Evolutionary conservation across 2,329 filamentous ascomycete genomes (phyloP).

Genomic region (Septoria linicola): DNA sequence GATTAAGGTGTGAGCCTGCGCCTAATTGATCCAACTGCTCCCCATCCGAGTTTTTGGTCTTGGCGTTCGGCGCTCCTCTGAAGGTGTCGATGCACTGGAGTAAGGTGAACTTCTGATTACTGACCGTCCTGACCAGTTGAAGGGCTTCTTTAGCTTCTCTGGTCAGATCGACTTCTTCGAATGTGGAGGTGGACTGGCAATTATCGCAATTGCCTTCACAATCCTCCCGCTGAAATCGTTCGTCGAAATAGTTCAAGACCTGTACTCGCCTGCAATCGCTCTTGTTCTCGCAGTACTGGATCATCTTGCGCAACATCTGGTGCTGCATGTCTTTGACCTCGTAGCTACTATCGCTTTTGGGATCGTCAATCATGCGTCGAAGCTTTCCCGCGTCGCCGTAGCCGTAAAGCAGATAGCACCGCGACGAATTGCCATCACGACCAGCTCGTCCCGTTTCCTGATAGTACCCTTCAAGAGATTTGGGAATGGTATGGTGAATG

Average conservation of each 20-base stretch:
- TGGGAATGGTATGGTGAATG: constrained; percentile 87
- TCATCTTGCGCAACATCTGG: constrained; percentile 80
- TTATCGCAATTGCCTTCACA: constrained; percentile 85
- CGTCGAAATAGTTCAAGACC: constrained; percentile 91
- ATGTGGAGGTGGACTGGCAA: constrained; percentile 70
- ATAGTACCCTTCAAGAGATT: constrained; percentile 96
- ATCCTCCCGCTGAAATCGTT: constrained; percentile 69
- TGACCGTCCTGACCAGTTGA: constrained; percentile 60
- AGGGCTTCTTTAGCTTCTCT: constrained; percentile 70
- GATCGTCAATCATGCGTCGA: constrained; percentile 78
- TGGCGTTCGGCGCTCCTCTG: constrained; percentile 65
- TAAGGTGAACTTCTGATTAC: constrained; percentile 65
- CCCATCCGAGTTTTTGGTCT: constrained; percentile 55
- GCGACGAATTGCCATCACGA: constrained; percentile 80
- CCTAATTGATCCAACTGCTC: constrained; percentile 62
- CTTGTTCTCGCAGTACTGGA: constrained; percentile 85
- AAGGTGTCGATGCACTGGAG: constrained; percentile 83
- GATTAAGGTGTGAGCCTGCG: constrained; percentile 66
- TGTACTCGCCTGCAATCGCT: constrained; percentile 84
- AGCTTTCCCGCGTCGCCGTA: constrained; percentile 73
- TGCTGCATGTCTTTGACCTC: constrained; percentile 82
- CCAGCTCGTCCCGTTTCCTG: constrained; percentile 96
- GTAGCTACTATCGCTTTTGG: constrained; percentile 67
- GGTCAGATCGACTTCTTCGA: constrained; percentile 75
- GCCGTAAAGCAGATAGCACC: constrained; percentile 86